Conservation (phyloP, 495 filamentous ascomycete genomes). For the Hypoxylon rickii region DNA sequence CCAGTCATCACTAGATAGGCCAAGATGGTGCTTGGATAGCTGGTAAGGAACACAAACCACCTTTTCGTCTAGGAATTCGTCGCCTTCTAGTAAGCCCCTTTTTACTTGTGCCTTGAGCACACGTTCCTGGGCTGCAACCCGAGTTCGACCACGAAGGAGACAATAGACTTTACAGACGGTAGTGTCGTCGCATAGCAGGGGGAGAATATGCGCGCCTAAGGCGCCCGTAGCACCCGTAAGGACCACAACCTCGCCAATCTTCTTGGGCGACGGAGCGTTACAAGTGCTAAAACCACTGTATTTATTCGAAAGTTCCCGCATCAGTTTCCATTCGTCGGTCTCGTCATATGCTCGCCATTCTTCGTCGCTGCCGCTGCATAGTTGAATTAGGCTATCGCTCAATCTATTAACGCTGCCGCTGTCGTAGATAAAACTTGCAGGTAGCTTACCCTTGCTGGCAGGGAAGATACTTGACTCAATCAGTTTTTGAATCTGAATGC, state of each 20-base stretch:
- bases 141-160: slow-evolving; percentile 51
- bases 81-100: slow-evolving; percentile 9
- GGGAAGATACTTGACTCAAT: slow-evolving; percentile 17
- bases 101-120: slow-evolving; percentile 53
- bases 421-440: slow-evolving; percentile 54
- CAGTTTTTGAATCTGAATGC: slow-evolving; percentile 29
- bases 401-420: slow-evolving; percentile 49
- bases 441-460: slow-evolving; percentile 28
- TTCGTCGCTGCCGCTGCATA: too few relatives aligned
- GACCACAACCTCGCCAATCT: slow-evolving; percentile 39
- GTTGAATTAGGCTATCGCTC: slow-evolving; percentile 23
- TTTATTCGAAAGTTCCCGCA: slow-evolving; percentile 18
- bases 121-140: slow-evolving; percentile 40
- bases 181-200: slow-evolving; percentile 46
- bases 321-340: slow-evolving; percentile 1
- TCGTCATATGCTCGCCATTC: slow-evolving; percentile 36
- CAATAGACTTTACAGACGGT: slow-evolving; percentile 56
- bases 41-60: slow-evolving; percentile 37
- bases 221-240: slow-evolving; percentile 64
- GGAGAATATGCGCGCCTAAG: slow-evolving; percentile 59
- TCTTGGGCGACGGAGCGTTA: slow-evolving; percentile 17
- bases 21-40: slow-evolving; percentile 46
- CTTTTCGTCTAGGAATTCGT: slow-evolving; percentile 2
- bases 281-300: slow-evolving; percentile 1
- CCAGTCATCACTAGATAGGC: slow-evolving; percentile 41